Base-by-base conservation (phyloP, 139 green algal species). In the Chlorella vulgaris region DNA sequence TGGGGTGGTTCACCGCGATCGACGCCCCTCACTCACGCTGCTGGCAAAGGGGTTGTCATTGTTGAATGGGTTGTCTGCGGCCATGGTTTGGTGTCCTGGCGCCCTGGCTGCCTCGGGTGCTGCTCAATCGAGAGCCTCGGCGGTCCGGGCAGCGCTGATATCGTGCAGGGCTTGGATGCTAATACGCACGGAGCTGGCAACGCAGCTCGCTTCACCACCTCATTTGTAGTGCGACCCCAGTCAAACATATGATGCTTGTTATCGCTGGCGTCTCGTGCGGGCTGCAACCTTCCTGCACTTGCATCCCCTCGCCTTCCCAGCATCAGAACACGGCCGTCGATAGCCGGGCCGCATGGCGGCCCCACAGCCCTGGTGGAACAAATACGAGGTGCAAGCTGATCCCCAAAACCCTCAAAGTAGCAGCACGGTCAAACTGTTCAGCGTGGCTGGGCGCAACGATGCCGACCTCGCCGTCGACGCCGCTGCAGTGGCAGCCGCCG, bases 1-100 rank as follows among this genome's bases (percentile, higher is more conserved):
- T 28, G 22, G 55, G 55, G 55, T 65, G 5, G 55, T 28, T 65
- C 15, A n/a, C 18, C 15, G 55, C 15, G 55, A 65, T 65, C 55
- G 55, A 65, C 55, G 55, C 55, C 63, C 31, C 31, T 33, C 10
- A 70, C 74, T 61, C 39, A 81, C 74, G 58, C 24, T 70, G 40
- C 24, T 81, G 24, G 76, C 77, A 58, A 87, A 87, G 4, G 83
- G 83, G 35, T 87, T 87, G 60, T 87, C 83, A 22, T 73, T 50
- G 50, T 31, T 78, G 42, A 83, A 86, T 0, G 82, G 82, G 33
- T 86, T 86, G 67, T 86, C 82, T 15, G 39, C 50, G 2, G 50
- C 74, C 75, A 85, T 85, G 7, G n/a, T 55, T 85, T 33, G 29
- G 6, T 53, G 31, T 13, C 26, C 15, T 58, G 35, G 66, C 55